Conservation (phyloP, 2,329 filamentous ascomycete species). For the Apiospora phragmitis region DNA sequence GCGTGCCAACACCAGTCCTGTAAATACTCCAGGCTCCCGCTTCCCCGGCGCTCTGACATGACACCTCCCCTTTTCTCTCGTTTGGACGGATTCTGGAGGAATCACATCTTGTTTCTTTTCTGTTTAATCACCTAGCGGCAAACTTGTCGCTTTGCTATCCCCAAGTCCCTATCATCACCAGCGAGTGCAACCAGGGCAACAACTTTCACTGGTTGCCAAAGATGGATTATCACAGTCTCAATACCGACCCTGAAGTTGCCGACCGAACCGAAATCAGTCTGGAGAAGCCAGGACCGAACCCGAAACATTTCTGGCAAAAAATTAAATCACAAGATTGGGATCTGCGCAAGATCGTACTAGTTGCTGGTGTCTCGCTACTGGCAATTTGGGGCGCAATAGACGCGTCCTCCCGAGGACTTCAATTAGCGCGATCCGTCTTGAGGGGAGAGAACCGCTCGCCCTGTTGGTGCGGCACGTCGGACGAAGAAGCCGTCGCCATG, state of each 20-base stretch:
- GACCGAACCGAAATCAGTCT: not conserved
- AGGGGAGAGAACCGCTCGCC: not conserved
- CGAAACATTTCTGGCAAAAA: not conserved
- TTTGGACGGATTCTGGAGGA: not conserved
- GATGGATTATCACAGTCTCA: not conserved
- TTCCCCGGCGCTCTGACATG: not conserved
- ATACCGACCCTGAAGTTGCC: not conserved
- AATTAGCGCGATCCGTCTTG: not conserved
- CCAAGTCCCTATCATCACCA: no score
- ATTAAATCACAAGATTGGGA: not conserved
- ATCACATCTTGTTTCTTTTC: not conserved
- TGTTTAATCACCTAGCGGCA: not conserved
- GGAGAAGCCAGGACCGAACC: not conserved
- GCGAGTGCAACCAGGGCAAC: no score
- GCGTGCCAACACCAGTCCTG: not conserved
- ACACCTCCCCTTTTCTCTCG: not conserved
- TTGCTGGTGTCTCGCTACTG: not conserved
- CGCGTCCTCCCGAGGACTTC: not conserved
- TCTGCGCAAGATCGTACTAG: not conserved
- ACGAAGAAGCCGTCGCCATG: constrained; percentile 2
- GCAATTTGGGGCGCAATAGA: not conserved
- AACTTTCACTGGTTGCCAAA: no score
- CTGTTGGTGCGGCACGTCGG: not conserved
- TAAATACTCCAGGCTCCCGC: not conserved
- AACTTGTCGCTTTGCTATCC: no score